Conservation (phyloP, 371 early-diverging fungal species). For the Rhizopus microsporus region DNA sequence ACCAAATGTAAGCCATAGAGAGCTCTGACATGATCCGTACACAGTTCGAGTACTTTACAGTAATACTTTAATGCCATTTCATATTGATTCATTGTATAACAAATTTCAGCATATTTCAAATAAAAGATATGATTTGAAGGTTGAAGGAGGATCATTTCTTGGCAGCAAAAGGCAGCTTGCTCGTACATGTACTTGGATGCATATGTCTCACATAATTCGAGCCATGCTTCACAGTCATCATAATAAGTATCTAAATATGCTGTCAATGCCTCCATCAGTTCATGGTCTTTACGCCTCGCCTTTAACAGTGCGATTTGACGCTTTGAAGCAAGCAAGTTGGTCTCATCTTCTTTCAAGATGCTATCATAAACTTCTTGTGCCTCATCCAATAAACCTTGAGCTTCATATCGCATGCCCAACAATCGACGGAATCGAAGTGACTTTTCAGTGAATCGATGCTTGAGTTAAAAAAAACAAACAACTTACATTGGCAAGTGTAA, state of each 20-base stretch:
- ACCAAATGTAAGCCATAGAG: conserved; percentile 77
- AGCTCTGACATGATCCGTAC: conserved; percentile 72
- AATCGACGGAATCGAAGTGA: conserved; percentile 71
- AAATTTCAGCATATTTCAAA: conserved; percentile 86
- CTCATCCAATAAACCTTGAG: conserved; percentile 66
- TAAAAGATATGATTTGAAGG: conserved; percentile 84
- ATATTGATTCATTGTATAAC: conserved; percentile 65
- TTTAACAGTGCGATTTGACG: conserved; percentile 76
- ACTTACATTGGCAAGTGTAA: conserved; percentile 63
- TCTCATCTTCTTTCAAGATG: conserved; percentile 64
- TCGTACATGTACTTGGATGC: conserved; percentile 65
- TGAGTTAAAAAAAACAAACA: conserved; percentile 32
- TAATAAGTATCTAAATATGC: conserved; percentile 79
- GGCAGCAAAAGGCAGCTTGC: conserved; percentile 88
- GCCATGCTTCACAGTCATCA: conserved; percentile 88
- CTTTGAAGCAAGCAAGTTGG: conserved; percentile 69
- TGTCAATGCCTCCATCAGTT: conserved; percentile 76
- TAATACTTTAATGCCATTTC: conserved; percentile 73
- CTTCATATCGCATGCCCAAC: conserved; percentile 70
- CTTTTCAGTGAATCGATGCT: conserved; percentile 58
- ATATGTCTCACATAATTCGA: conserved; percentile 78
- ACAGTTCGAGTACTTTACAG: conserved; percentile 74
- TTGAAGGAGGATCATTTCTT: conserved; percentile 84
- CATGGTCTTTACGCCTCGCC: conserved; percentile 59
- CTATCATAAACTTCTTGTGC: conserved; percentile 68